Percentiles rank a stretch among this genome's conserved stretches.
Conservation (phyloP, 2,329 filamentous ascomycete species). For the Zarea fungicola region DNA sequence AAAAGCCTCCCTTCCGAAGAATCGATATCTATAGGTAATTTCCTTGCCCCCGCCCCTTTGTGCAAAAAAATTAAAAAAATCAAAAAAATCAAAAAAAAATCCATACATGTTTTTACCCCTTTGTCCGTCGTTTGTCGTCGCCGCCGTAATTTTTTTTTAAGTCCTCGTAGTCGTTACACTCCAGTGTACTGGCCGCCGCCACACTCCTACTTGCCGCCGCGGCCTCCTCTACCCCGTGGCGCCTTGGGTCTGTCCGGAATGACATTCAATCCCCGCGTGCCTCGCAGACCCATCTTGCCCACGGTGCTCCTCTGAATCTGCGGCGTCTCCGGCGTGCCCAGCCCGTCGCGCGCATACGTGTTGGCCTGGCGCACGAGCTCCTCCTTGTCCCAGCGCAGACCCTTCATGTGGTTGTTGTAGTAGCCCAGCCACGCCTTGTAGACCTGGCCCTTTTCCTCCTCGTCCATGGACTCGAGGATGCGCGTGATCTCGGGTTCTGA, state of each 20-base stretch:
- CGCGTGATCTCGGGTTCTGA: conserved; percentile 30
- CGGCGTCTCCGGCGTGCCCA: conserved; percentile 44
- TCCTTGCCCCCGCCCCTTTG: too few relatives aligned
- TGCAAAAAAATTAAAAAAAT: too few relatives aligned
- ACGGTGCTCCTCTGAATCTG: conserved; percentile 41
- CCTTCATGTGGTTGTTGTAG: conserved; percentile 47
- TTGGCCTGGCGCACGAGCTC: conserved; percentile 48
- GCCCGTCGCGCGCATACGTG: conserved; percentile 40
- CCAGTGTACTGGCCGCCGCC: too few relatives aligned
- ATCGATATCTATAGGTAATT: too few relatives aligned
- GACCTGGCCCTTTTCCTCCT: conserved; percentile 39
- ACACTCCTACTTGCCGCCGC: conserved; percentile 17
- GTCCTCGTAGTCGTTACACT: too few relatives aligned
- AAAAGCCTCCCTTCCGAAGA: too few relatives aligned
- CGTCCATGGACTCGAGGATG: conserved; percentile 39
- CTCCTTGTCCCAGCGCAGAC: conserved; percentile 35
- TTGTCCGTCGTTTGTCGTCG: not conserved
- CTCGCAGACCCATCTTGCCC: conserved; percentile 54
- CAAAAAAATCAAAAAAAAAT: not conserved
- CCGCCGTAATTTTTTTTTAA: too few relatives aligned
- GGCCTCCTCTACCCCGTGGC: conserved; percentile 17
- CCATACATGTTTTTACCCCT: conserved; percentile 2
- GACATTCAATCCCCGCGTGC: conserved; percentile 42
- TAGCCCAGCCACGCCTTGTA: conserved; percentile 56
- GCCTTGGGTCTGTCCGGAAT: conserved; percentile 37